Percentiles rank a stretch among this genome's conserved stretches.
Evolutionary conservation across 345 rosid species (phyloP).

Genomic region (Rhodamnia argentea): DNA sequence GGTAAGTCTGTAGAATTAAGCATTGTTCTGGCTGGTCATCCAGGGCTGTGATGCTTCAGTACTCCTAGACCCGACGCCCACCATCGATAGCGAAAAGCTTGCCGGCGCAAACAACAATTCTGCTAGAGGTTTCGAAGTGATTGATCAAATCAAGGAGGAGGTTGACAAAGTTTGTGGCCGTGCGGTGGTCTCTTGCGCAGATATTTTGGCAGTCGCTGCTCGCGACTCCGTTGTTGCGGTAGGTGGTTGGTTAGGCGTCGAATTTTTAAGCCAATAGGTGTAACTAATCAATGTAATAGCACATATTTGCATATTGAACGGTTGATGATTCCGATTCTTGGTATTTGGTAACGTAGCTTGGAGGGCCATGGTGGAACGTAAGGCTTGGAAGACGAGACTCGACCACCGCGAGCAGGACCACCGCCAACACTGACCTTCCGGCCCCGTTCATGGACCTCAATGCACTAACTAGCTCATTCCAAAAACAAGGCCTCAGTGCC

Average conservation of each 20-base stretch:
- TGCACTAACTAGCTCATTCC: constrained; percentile 22
- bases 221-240: constrained; percentile 47
- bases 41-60: constrained; percentile 62
- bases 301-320: neutral
- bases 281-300: neutral
- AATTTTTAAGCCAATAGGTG: neutral
- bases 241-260: neutral
- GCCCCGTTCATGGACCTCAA: constrained; percentile 23
- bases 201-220: constrained; percentile 53
- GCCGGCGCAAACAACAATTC: constrained; percentile 30
- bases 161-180: constrained; percentile 41
- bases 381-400: constrained; percentile 39
- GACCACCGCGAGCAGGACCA: constrained; percentile 12
- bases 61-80: constrained; percentile 43
- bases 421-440: constrained; percentile 22
- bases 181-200: constrained; percentile 55
- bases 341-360: constrained; percentile 13
- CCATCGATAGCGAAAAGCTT: constrained; percentile 44
- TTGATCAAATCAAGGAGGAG: constrained; percentile 45
- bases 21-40: neutral
- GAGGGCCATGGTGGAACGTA: constrained; percentile 39
- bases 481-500: constrained; percentile 24
- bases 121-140: constrained; percentile 44
- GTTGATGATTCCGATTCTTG: neutral
- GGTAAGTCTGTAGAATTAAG: neutral